Evolutionary conservation across 371 early-diverging fungal genomes (phyloP).

Genomic region (Lichtheimia hyalospora): DNA sequence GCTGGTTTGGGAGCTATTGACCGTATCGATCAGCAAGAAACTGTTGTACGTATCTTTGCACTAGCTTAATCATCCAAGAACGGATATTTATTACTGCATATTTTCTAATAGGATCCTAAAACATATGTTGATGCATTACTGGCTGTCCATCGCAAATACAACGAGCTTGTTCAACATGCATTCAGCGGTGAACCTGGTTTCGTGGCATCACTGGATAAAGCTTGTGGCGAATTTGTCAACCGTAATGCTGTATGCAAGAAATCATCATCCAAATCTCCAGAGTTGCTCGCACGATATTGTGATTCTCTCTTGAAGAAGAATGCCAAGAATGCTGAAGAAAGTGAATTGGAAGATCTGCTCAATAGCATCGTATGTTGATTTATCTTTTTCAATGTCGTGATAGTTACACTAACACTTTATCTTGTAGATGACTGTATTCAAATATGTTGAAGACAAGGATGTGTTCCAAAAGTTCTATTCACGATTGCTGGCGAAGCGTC

Average conservation of each 20-base stretch:
- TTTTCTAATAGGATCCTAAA: constrained; percentile 67
- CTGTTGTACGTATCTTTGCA: constrained; percentile 30
- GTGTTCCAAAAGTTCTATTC: constrained; percentile 88
- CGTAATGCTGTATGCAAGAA: constrained; percentile 80
- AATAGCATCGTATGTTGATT: constrained; percentile 71
- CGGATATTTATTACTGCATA: not conserved
- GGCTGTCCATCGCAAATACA: constrained; percentile 79
- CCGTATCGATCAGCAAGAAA: constrained; percentile 71
- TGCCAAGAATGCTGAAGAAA: constrained; percentile 80
- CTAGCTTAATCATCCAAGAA: too few relatives aligned
- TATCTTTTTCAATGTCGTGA: not conserved
- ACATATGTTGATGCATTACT: constrained; percentile 82
- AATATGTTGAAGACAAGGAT: constrained; percentile 89
- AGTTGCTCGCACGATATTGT: constrained; percentile 83
- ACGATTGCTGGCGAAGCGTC: constrained; percentile 73
- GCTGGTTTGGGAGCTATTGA: constrained; percentile 85
- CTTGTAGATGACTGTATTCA: constrained; percentile 72
- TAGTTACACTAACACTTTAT: not conserved
- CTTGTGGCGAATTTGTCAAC: constrained; percentile 92
- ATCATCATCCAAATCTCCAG: constrained; percentile 75
- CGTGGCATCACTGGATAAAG: constrained; percentile 89
- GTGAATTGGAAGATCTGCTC: constrained; percentile 82
- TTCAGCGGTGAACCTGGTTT: constrained; percentile 89
- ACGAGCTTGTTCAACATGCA: constrained; percentile 69
- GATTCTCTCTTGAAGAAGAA: constrained; percentile 86